Evolutionary conservation across 2,329 filamentous ascomycete species (phyloP).

Genomic region (Colletotrichum eleusines): DNA sequence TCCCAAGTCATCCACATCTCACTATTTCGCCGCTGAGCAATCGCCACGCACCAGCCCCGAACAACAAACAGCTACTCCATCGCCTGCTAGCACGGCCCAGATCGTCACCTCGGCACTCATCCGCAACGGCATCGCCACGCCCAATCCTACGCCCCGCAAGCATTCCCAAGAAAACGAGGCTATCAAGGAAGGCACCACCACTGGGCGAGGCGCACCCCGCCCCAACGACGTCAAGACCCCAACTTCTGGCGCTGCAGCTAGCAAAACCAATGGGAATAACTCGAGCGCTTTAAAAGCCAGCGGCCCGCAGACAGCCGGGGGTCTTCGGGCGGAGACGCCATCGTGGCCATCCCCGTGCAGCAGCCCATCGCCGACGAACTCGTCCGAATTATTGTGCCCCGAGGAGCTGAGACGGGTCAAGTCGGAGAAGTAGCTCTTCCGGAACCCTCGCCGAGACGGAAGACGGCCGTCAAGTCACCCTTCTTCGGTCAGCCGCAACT

Average conservation of each 20-base stretch:
- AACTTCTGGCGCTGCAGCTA: neutral
- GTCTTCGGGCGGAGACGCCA: conserved; percentile 35
- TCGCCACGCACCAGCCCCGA: neutral
- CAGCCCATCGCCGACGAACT: conserved; percentile 27
- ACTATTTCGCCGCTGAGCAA: conserved; percentile 33
- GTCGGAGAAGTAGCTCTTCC: conserved; percentile 23
- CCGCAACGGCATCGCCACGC: conserved; percentile 27
- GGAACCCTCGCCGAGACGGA: conserved; percentile 15
- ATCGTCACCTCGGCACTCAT: conserved; percentile 17
- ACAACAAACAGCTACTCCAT: conserved; percentile 17
- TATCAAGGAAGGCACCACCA: conserved; percentile 1
- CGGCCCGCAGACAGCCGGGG: conserved; percentile 39
- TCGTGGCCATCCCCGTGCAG: conserved; percentile 27
- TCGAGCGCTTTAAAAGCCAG: conserved; percentile 36
- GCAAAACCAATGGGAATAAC: neutral
- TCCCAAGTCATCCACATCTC: conserved; percentile 32
- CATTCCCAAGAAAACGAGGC: conserved; percentile 17
- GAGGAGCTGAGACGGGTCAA: conserved; percentile 32
- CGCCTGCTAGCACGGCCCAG: neutral
- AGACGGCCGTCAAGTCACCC: conserved; percentile 47
- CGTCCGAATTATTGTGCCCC: conserved; percentile 33
- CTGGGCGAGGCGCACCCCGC: neutral
- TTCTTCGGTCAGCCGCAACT: conserved; percentile 48
- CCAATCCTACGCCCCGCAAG: conserved; percentile 29
- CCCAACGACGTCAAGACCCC: neutral